Percentiles rank a stretch among this genome's conserved stretches.
Evolutionary conservation across 2,329 filamentous ascomycete species (phyloP).

Genomic region (Ascochyta pisi): DNA sequence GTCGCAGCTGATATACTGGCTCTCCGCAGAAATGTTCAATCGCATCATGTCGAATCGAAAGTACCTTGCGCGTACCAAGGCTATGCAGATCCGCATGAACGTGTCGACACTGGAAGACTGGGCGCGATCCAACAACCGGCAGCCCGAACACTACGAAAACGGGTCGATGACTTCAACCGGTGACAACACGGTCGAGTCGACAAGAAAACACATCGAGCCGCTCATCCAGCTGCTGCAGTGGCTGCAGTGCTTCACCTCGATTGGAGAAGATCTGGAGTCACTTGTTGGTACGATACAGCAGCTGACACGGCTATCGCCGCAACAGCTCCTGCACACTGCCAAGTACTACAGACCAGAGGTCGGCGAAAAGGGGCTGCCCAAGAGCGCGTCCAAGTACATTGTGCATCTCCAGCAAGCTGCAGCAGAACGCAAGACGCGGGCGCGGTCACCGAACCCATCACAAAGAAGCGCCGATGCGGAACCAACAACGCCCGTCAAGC

Average conservation of each 20-base stretch:
- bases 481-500: slow-evolving; percentile 43
- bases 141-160: slow-evolving; percentile 94
- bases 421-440: slow-evolving; percentile 54
- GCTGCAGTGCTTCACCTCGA: slow-evolving; percentile 95
- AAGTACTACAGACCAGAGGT: slow-evolving; percentile 95
- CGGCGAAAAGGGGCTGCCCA: slow-evolving; percentile 88
- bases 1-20: slow-evolving; percentile 93
- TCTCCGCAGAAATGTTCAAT: slow-evolving; percentile 95
- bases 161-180: slow-evolving; percentile 85
- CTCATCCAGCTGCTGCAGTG: slow-evolving; percentile 95
- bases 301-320: slow-evolving; percentile 80
- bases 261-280: slow-evolving; percentile 88
- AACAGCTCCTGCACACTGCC: slow-evolving; percentile 89
- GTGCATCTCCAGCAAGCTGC: slow-evolving; percentile 79
- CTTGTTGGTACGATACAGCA: slow-evolving; percentile 89
- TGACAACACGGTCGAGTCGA: slow-evolving; percentile 84
- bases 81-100: slow-evolving; percentile 99
- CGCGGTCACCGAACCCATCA: slow-evolving; percentile 42
- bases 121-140: slow-evolving; percentile 90
- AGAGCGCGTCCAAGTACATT: slow-evolving; percentile 87
- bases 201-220: slow-evolving; percentile 83
- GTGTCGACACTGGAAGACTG: slow-evolving; percentile 94
- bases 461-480: slow-evolving; percentile 43
- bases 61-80: slow-evolving; percentile 94
- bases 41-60: slow-evolving; percentile 95